These are phyloP conservation scores for Mycena albidolilacea DNA, from an alignment of 768 basidiomycete species.

Conservation along the genomic window DNA sequence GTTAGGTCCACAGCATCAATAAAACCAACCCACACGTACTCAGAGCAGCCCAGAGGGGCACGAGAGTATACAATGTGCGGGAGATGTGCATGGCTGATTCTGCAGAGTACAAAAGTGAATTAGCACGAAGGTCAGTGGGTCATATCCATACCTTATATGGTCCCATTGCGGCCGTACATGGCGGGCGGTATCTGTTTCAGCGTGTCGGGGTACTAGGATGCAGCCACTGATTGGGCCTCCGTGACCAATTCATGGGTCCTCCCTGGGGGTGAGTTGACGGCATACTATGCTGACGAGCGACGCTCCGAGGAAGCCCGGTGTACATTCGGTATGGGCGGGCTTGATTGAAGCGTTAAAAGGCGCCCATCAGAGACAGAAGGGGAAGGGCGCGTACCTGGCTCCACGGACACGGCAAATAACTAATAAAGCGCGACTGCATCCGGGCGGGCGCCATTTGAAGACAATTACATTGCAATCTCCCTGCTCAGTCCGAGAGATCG, in stretches of 20 bases:
- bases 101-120: neutral
- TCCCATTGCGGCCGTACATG: neutral
- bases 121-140: neutral
- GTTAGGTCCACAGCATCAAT: neutral
- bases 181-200: conserved; percentile 22
- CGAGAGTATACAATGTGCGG: neutral
- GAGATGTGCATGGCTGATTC: conserved; percentile 5
- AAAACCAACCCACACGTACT: neutral
- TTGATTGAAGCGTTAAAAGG: neutral
- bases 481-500: neutral
- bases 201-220: conserved; percentile 6
- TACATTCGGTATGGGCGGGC: neutral
- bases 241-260: neutral
- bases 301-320: neutral
- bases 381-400: neutral
- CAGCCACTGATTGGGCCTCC: neutral
- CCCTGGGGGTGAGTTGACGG: neutral
- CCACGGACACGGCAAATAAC: conserved; percentile 2
- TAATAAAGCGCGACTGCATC: neutral
- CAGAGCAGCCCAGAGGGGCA: neutral
- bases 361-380: neutral
- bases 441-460: neutral
- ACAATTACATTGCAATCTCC: no score
- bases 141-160: neutral
- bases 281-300: neutral